phyloP scores from a whole-genome alignment of 345 rosid species.

The Kandelia obovata region DNA sequence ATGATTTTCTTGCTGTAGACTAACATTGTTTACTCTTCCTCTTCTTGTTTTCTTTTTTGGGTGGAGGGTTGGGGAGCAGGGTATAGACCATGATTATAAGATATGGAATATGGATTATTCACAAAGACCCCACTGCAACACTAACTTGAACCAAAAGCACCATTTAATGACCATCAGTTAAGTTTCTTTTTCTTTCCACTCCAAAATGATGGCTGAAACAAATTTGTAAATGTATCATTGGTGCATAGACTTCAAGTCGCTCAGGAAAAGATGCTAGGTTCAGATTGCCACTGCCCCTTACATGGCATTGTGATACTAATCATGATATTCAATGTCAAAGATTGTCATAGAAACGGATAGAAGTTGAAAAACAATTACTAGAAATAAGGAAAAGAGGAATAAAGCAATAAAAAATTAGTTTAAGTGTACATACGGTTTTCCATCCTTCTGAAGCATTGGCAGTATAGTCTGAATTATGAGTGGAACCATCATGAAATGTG shows the following conservation, averaged over 20 bases:
- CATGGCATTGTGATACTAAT: not conserved
- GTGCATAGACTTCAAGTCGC: not conserved
- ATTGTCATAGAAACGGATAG: conserved; percentile 2
- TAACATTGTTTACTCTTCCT: no score
- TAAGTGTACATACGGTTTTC: conserved; percentile 53
- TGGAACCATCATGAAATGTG: conserved; percentile 78
- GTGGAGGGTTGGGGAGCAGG: no score
- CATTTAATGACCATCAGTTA: no score
- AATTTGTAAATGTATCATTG: not conserved
- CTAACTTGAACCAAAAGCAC: no score
- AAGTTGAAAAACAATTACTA: not conserved
- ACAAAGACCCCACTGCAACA: no score
- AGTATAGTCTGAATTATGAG: conserved; percentile 71
- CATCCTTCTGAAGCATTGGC: conserved; percentile 75
- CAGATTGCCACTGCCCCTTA: not conserved
- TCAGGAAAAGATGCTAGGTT: not conserved
- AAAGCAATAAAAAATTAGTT: conserved; percentile 13
- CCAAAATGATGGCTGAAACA: not conserved
- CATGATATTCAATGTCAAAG: conserved; percentile 3
- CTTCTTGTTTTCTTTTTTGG: no score
- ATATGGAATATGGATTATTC: no score
- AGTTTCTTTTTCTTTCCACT: no score
- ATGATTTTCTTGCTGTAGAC: no score
- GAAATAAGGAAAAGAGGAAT: not conserved
- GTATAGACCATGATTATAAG: no score